These are phyloP conservation scores for Chalciporus pseudorubinellus DNA, from an alignment of 768 basidiomycete genomes.

Conservation along the genomic window DNA sequence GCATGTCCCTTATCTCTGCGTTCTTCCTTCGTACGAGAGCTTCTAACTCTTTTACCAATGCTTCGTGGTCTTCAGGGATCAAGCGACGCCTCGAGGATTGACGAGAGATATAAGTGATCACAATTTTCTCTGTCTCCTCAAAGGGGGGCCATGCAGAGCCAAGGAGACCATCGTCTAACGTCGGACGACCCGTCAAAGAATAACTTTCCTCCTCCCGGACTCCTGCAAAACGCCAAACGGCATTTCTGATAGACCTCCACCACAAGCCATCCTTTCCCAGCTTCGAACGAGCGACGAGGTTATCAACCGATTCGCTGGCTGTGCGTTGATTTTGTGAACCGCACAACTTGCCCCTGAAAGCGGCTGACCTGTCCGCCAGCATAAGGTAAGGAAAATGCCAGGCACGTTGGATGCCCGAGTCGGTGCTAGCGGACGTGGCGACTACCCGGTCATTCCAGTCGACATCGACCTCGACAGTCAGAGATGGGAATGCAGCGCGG, in stretches of 20 bases:
- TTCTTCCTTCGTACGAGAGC: slow-evolving; percentile 45
- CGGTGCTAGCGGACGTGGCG: slow-evolving; percentile 20
- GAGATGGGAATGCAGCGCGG: slow-evolving; percentile 67
- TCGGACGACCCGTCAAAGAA: slow-evolving; percentile 11
- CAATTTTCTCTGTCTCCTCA: slow-evolving; percentile 48
- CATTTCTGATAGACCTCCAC: slow-evolving; percentile 75
- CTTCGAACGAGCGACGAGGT: slow-evolving; percentile 42
- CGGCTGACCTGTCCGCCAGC: slow-evolving; percentile 72
- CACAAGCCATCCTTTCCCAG: slow-evolving; percentile 45
- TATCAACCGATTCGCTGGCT: slow-evolving; percentile 64
- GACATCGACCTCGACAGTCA: slow-evolving; percentile 61
- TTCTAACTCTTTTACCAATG: slow-evolving; percentile 49
- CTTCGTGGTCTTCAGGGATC: slow-evolving; percentile 52
- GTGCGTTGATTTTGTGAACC: slow-evolving; percentile 67
- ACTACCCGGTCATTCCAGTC: slow-evolving; percentile 70
- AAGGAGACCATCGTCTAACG: not conserved
- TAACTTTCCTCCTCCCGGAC: slow-evolving; percentile 37
- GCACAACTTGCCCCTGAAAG: slow-evolving; percentile 64
- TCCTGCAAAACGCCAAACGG: slow-evolving; percentile 68
- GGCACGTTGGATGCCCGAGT: slow-evolving; percentile 41
- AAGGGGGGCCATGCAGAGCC: slow-evolving; percentile 12
- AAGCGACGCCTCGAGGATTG: slow-evolving; percentile 56
- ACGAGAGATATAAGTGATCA: slow-evolving; percentile 73
- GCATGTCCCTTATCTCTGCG: slow-evolving; percentile 12
- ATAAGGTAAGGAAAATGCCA: slow-evolving; percentile 73